These are phyloP conservation scores for Alloteropsis semialata DNA, from an alignment of 176 grass and related monocot genomes.

Conservation along the genomic window DNA sequence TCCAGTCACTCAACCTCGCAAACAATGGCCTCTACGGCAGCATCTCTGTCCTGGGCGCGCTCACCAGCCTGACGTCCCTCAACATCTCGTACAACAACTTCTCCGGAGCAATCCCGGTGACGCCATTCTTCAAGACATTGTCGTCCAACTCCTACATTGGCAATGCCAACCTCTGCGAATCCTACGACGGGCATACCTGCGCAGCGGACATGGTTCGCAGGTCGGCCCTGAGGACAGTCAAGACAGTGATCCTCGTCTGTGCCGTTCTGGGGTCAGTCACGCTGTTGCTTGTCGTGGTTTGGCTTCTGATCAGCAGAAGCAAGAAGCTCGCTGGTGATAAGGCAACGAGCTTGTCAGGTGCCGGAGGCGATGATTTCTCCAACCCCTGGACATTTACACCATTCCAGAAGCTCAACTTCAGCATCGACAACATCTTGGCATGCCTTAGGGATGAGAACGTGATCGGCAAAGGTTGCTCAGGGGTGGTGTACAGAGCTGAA, in stretches of 20 bases:
- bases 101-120: conserved; percentile 82
- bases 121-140: conserved; percentile 79
- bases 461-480: conserved; percentile 91
- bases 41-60: conserved; percentile 61
- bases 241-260: conserved; percentile 57
- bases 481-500: conserved; percentile 88
- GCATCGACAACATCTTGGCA: conserved; percentile 65
- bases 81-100: conserved; percentile 98
- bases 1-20: conserved; percentile 81
- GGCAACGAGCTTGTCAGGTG: conserved; percentile 36
- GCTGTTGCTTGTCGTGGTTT: conserved; percentile 44
- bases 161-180: conserved; percentile 72
- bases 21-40: conserved; percentile 67
- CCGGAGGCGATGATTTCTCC: conserved; percentile 69
- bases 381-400: conserved; percentile 89
- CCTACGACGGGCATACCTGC: conserved; percentile 72
- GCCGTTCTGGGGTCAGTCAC: conserved; percentile 52
- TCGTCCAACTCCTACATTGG: conserved; percentile 55
- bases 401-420: conserved; percentile 86
- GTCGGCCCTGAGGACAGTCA: conserved; percentile 63
- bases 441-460: conserved; percentile 91
- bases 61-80: conserved; percentile 81
- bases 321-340: conserved; percentile 39
- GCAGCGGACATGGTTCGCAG: conserved; percentile 58
- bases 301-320: conserved; percentile 73